A percentile compares a stretch with the other conserved stretches of the same genome.
These are phyloP conservation scores for Hsuehochloa calcarea DNA, from an alignment of 176 grass and related monocot species.

Conservation along the genomic window DNA sequence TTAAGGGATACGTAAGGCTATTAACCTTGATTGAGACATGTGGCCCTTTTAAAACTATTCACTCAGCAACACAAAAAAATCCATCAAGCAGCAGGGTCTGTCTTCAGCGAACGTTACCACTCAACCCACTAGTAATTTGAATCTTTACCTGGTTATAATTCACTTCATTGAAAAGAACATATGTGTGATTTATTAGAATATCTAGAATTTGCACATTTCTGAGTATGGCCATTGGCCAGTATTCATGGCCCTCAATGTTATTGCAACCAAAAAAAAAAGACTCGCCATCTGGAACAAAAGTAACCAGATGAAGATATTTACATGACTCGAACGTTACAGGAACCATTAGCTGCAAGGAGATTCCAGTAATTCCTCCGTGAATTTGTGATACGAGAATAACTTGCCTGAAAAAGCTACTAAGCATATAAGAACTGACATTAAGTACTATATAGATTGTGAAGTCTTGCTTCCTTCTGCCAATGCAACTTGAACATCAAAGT, in stretches of 20 bases:
- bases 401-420: background rate
- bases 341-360: background rate
- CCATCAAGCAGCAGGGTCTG: background rate
- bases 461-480: background rate
- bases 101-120: background rate
- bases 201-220: background rate
- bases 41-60: background rate
- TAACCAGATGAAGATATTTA: background rate
- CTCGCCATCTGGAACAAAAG: background rate
- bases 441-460: background rate
- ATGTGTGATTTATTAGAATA: background rate
- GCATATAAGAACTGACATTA: background rate
- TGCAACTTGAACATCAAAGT: background rate
- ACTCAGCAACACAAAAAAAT: constrained; percentile 4
- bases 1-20: background rate
- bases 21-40: background rate
- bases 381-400: background rate
- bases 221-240: background rate
- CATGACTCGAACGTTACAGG: background rate
- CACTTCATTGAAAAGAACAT: background rate
- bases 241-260: background rate
- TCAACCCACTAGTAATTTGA: background rate
- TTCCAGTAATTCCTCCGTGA: background rate
- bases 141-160: constrained; percentile 1
- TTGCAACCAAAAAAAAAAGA: background rate